Percentiles rank a stretch among this genome's conserved stretches.
Conservation (phyloP, 768 basidiomycete species). For the Rhizopogon sp. region DNA sequence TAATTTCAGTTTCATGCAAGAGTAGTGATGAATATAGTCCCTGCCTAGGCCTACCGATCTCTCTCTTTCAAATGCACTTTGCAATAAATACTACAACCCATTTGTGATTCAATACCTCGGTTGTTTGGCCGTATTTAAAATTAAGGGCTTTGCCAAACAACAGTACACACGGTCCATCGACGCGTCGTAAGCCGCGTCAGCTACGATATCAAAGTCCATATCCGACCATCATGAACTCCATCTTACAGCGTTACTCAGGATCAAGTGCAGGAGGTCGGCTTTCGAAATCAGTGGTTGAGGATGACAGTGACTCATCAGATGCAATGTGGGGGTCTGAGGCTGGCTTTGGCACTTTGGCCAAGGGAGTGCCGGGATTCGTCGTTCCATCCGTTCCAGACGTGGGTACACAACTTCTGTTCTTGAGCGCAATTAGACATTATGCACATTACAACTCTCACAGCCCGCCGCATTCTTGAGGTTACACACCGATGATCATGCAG, state of each 20-base stretch:
- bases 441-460: slow-evolving; percentile 36
- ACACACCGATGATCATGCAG: slow-evolving; percentile 94
- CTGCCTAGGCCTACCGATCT: no score
- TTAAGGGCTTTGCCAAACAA: neutral
- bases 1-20: no score
- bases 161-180: neutral
- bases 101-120: no score
- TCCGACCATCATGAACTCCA: slow-evolving; percentile 58
- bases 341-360: slow-evolving; percentile 73
- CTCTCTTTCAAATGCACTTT: no score
- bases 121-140: neutral
- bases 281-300: slow-evolving; percentile 42
- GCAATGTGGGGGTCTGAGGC: slow-evolving; percentile 79
- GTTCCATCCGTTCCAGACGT: slow-evolving; percentile 77
- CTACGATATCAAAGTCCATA: slow-evolving; percentile 3
- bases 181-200: slow-evolving; percentile 32
- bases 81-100: no score
- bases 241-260: slow-evolving; percentile 63
- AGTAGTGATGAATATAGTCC: no score
- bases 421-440: neutral
- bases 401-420: slow-evolving; percentile 24
- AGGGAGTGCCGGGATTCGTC: slow-evolving; percentile 67
- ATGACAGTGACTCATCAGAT: slow-evolving; percentile 63
- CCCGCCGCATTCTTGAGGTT: slow-evolving; percentile 86
- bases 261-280: slow-evolving; percentile 46